A percentile compares a stretch with the other conserved stretches of the same genome.
Evolutionary conservation across 768 basidiomycete species (phyloP).

Genomic region (Gloeopeniophorella convolvens): DNA sequence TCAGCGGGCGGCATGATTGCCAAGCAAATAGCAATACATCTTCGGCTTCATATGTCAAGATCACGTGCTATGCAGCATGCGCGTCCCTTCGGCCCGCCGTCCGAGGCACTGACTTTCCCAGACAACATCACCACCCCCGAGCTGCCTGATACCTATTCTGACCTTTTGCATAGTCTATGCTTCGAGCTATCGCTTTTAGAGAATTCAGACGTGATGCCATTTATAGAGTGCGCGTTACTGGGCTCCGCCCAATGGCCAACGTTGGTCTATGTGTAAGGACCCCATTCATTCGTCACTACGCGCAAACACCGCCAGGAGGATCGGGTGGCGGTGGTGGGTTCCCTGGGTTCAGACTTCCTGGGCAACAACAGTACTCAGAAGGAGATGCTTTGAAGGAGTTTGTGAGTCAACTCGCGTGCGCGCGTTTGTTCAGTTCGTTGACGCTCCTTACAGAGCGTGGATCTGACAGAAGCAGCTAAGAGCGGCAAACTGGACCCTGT

Average conservation of each 20-base stretch:
- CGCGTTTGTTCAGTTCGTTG: neutral
- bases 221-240: neutral
- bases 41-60: too few species aligned
- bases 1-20: too few species aligned
- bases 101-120: too few species aligned
- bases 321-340: slow-evolving; percentile 43
- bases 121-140: too few species aligned
- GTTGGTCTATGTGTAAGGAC: neutral
- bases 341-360: slow-evolving; percentile 42
- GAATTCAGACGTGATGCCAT: neutral
- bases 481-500: slow-evolving; percentile 85
- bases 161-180: too few species aligned
- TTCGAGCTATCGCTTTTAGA: slow-evolving; percentile 2
- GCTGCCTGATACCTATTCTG: too few species aligned
- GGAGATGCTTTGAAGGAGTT: slow-evolving; percentile 85
- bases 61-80: too few species aligned
- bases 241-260: neutral
- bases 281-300: slow-evolving; percentile 33
- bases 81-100: too few species aligned
- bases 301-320: slow-evolving; percentile 40
- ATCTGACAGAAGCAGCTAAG: slow-evolving; percentile 77
- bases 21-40: too few species aligned
- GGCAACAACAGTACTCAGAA: slow-evolving; percentile 61
- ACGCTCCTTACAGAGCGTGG: slow-evolving; percentile 50
- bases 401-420: slow-evolving; percentile 32